Evolutionary conservation across 768 basidiomycete genomes (phyloP).

Genomic region (Candolleomyces aberdarensis): DNA sequence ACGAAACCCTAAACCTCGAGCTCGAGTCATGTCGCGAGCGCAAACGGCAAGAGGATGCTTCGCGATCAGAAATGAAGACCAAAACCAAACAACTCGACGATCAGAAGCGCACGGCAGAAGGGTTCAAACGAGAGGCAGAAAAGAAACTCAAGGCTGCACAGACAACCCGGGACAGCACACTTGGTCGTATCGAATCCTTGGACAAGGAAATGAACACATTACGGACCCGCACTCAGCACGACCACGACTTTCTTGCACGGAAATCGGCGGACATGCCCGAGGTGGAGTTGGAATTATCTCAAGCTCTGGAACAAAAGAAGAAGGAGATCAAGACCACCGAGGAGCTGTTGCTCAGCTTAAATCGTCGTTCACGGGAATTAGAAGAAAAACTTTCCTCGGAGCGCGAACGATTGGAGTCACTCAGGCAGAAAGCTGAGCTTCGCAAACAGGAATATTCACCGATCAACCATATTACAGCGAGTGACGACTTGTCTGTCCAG

Average conservation of each 20-base stretch:
- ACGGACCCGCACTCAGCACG: slow-evolving; percentile 51
- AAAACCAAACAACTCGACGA: slow-evolving; percentile 88
- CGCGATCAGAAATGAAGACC: slow-evolving; percentile 74
- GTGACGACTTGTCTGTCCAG: not conserved
- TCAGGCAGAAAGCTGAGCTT: slow-evolving; percentile 54
- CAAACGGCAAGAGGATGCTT: slow-evolving; percentile 81
- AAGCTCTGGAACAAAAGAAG: slow-evolving; percentile 52
- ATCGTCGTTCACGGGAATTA: slow-evolving; percentile 64
- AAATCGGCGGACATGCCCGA: slow-evolving; percentile 44
- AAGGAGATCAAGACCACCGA: slow-evolving; percentile 64
- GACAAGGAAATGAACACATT: slow-evolving; percentile 59
- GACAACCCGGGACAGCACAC: slow-evolving; percentile 58
- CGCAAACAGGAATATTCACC: slow-evolving; percentile 5
- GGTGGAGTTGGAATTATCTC: slow-evolving; percentile 50
- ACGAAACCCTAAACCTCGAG: slow-evolving; percentile 64
- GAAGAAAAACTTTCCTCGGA: slow-evolving; percentile 68
- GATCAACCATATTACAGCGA: not conserved
- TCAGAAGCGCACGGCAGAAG: slow-evolving; percentile 78
- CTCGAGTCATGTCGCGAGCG: slow-evolving; percentile 68
- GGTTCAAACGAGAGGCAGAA: slow-evolving; percentile 79
- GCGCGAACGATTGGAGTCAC: slow-evolving; percentile 54
- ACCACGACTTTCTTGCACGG: slow-evolving; percentile 48
- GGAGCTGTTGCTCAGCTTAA: slow-evolving; percentile 60
- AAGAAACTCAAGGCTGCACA: slow-evolving; percentile 77
- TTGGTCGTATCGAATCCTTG: slow-evolving; percentile 53